These are phyloP conservation scores for Ophioceras dolichostomum DNA, from an alignment of 2,329 filamentous ascomycete genomes.

Conservation along the genomic window DNA sequence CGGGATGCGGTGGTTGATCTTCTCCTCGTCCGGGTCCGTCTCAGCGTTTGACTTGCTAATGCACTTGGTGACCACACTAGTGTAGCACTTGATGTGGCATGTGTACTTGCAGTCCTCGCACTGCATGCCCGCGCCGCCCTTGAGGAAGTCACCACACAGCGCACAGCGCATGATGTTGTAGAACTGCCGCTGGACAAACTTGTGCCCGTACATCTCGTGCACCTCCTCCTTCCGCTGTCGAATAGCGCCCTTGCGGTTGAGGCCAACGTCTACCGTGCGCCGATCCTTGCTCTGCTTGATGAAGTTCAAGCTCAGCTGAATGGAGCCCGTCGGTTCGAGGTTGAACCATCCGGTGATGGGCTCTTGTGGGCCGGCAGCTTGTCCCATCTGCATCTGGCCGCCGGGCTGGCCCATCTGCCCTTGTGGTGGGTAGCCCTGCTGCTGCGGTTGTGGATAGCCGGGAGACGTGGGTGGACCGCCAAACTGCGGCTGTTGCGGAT, in stretches of 20 bases:
- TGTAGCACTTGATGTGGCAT: conserved; percentile 95
- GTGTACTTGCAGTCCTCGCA: conserved; percentile 99
- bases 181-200: conserved; percentile 96
- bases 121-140: conserved; percentile 98
- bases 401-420: conserved; percentile 5
- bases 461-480: conserved; percentile 30
- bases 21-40: conserved; percentile 96
- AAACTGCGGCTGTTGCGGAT: conserved; percentile 31
- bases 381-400: conserved; percentile 17
- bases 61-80: conserved; percentile 95
- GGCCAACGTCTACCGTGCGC: conserved; percentile 72
- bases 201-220: conserved; percentile 98
- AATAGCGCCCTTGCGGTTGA: conserved; percentile 90
- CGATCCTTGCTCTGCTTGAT: conserved; percentile 80
- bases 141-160: conserved; percentile 94
- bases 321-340: conserved; percentile 83
- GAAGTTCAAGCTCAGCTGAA: conserved; percentile 86
- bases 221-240: conserved; percentile 97
- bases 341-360: conserved; percentile 94
- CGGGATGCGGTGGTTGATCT: conserved; percentile 98
- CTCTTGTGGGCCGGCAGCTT: conserved; percentile 36
- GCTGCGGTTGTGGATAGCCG: conserved; percentile 15
- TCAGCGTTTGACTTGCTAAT: conserved; percentile 99
- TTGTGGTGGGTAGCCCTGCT: conserved; percentile 30
- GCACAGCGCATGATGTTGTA: conserved; percentile 99